These are phyloP conservation scores for Zymoseptoria passerinii DNA, from an alignment of 2,329 filamentous ascomycete species.

Conservation along the genomic window DNA sequence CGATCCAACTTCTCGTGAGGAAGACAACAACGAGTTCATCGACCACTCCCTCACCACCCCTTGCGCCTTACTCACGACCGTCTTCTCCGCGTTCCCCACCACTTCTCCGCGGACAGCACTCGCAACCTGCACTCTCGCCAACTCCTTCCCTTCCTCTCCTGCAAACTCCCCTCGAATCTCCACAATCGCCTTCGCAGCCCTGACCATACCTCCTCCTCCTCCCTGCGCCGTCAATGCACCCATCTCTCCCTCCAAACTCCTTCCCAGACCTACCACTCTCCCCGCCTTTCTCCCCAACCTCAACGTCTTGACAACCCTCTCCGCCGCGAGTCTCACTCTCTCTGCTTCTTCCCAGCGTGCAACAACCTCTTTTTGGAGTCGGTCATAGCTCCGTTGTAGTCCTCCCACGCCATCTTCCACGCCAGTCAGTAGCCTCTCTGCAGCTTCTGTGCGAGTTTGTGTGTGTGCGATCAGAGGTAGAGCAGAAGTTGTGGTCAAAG, in stretches of 20 bases:
- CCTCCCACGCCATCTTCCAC: conserved; percentile 72
- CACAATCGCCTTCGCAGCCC: conserved; percentile 71
- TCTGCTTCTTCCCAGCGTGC: conserved; percentile 79
- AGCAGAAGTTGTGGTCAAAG: conserved; percentile 75
- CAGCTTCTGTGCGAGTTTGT: conserved; percentile 62
- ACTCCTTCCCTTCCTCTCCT: conserved; percentile 56
- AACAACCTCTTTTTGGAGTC: conserved; percentile 78
- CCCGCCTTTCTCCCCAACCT: conserved; percentile 67
- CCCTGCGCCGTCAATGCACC: conserved; percentile 51
- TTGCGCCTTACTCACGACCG: conserved; percentile 64
- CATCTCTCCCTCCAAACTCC: conserved; percentile 82
- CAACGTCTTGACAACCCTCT: conserved; percentile 72
- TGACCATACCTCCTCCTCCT: conserved; percentile 50
- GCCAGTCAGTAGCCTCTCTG: conserved; percentile 61
- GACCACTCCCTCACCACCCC: conserved; percentile 78
- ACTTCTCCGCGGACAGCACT: conserved; percentile 62
- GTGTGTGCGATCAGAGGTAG: conserved; percentile 74
- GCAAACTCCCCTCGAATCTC: conserved; percentile 41
- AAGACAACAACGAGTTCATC: conserved; percentile 48
- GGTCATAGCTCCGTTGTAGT: conserved; percentile 75
- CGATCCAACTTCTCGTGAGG: conserved; percentile 3
- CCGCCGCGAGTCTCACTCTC: conserved; percentile 67
- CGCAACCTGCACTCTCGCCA: conserved; percentile 67
- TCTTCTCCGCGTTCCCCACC: conserved; percentile 62
- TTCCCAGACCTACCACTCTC: conserved; percentile 69